Conservation (phyloP, 352 stramenopile genomes). For the Phytopythium litorale region DNA sequence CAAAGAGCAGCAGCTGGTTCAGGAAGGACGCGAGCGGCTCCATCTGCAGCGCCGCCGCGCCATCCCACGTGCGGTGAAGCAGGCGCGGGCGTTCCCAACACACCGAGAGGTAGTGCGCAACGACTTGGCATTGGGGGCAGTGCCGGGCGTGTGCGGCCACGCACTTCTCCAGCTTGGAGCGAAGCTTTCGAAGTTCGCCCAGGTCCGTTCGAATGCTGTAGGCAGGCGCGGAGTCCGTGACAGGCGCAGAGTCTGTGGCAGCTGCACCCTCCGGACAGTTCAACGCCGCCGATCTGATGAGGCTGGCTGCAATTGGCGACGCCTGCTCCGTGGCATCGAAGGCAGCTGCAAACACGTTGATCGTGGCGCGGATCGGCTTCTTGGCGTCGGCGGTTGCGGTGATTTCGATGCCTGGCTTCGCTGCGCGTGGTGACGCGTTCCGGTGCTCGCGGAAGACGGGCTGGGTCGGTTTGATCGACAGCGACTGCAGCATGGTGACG, state of each 20-base stretch:
- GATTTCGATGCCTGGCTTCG: constrained; percentile 22
- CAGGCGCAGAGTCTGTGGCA: too few species aligned
- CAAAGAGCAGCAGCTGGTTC: constrained; percentile 28
- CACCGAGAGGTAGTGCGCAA: constrained; percentile 27
- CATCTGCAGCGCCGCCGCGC: constrained; percentile 26
- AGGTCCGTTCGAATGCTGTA: constrained; percentile 25
- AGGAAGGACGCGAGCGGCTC: constrained; percentile 24
- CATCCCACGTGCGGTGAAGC: constrained; percentile 27
- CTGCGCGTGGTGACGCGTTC: constrained; percentile 14
- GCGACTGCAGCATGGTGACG: constrained; percentile 29
- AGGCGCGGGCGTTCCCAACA: constrained; percentile 32
- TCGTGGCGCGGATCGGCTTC: constrained; percentile 18
- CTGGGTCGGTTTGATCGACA: constrained; percentile 23
- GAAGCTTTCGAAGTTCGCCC: constrained; percentile 24
- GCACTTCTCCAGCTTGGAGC: constrained; percentile 19
- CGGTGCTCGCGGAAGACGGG: constrained; percentile 17
- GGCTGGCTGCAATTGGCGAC: background rate
- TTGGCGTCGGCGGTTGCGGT: constrained; percentile 12
- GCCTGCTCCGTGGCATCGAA: background rate
- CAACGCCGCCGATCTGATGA: background rate
- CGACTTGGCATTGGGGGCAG: constrained; percentile 26
- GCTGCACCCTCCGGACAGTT: background rate
- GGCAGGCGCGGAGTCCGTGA: constrained; percentile 16
- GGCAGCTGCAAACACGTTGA: constrained; percentile 23
- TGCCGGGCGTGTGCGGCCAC: constrained; percentile 16